Evolutionary conservation across 2,329 filamentous ascomycete species (phyloP).

Genomic region (Talaromyces sp.): DNA sequence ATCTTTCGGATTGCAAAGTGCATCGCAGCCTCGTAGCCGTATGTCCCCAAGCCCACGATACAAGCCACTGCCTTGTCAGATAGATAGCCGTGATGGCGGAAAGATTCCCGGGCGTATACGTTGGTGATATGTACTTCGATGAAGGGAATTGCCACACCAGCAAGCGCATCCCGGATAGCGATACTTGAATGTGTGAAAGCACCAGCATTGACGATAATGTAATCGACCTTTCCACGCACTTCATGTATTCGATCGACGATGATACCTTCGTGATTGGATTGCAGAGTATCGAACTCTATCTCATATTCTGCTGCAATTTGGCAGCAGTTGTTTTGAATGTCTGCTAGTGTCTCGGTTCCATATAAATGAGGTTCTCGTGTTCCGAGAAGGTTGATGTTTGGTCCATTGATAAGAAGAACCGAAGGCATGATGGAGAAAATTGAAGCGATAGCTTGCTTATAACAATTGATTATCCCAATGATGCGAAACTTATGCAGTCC

Average conservation of each 20-base stretch:
- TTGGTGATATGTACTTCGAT: slow-evolving; percentile 72
- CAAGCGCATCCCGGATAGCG: slow-evolving; percentile 65
- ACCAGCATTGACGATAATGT: slow-evolving; percentile 69
- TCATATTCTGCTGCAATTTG: slow-evolving; percentile 50
- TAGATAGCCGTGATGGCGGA: slow-evolving; percentile 68
- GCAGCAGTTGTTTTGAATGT: slow-evolving; percentile 51
- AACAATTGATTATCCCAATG: background rate
- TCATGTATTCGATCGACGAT: slow-evolving; percentile 72
- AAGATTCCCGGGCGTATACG: slow-evolving; percentile 66
- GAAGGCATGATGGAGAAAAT: slow-evolving; percentile 3
- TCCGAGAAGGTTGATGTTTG: slow-evolving; percentile 77
- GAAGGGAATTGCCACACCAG: slow-evolving; percentile 66
- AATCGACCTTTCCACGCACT: slow-evolving; percentile 60
- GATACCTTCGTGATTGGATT: slow-evolving; percentile 76
- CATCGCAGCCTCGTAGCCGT: slow-evolving; percentile 61
- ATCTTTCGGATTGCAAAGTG: slow-evolving; percentile 36
- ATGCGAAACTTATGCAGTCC: background rate
- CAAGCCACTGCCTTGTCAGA: slow-evolving; percentile 74
- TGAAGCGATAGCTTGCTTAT: background rate
- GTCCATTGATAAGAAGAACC: slow-evolving; percentile 72
- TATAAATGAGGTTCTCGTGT: slow-evolving; percentile 72
- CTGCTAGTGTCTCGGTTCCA: slow-evolving; percentile 65
- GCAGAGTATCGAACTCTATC: slow-evolving; percentile 56
- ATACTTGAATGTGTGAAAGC: slow-evolving; percentile 71
- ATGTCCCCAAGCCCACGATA: slow-evolving; percentile 66